These are phyloP conservation scores for Fusarium nelsonii DNA, from an alignment of 2,329 filamentous ascomycete species.

Conservation along the genomic window DNA sequence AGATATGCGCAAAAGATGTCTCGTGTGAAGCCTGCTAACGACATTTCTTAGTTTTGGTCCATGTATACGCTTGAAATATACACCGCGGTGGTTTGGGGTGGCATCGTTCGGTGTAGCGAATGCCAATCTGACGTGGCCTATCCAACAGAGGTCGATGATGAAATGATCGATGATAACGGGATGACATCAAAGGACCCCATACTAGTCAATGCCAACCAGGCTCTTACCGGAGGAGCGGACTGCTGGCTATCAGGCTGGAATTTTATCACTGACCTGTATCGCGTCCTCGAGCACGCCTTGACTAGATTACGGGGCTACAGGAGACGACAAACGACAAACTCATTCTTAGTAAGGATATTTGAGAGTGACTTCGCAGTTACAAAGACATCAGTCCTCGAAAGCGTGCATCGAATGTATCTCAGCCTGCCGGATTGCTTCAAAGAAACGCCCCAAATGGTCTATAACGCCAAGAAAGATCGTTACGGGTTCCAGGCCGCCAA, in stretches of 20 bases:
- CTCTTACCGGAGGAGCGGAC: background rate
- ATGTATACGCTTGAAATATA: background rate
- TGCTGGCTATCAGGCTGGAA: background rate
- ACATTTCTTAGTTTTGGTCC: background rate
- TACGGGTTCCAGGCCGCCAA: background rate
- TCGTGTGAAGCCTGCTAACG: too few species aligned
- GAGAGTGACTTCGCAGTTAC: background rate
- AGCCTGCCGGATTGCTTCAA: background rate
- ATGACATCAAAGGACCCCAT: background rate
- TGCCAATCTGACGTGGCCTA: background rate
- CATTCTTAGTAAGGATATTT: background rate
- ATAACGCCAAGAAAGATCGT: background rate
- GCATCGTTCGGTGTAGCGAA: background rate
- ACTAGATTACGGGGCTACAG: background rate
- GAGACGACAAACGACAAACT: background rate
- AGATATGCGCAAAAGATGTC: background rate
- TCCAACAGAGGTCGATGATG: background rate
- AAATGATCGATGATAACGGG: background rate
- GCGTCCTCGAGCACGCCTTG: background rate
- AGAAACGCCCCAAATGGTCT: background rate
- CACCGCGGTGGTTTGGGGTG: background rate
- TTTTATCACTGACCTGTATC: conserved; percentile 1
- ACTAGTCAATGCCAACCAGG: background rate
- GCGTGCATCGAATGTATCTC: background rate
- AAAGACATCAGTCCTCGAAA: background rate